Base-by-base conservation (phyloP, 192 early-diverging fungal species). In the Gonapodya sp. region DNA sequence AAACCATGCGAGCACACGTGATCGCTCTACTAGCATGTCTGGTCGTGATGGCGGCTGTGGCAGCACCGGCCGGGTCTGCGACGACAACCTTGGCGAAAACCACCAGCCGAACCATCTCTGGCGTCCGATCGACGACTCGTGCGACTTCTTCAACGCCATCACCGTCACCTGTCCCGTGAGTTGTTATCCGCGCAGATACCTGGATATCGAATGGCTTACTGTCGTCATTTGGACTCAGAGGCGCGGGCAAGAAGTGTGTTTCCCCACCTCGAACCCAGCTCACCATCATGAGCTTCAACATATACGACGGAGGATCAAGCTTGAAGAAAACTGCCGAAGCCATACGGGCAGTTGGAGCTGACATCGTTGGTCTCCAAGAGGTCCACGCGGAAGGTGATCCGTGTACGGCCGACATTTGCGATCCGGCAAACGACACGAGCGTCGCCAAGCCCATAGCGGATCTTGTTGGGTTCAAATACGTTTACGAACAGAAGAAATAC, bases 361-460 rank as follows among this genome's bases (percentile, higher is more conserved):
- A 86, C 82, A 73, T 86, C 1, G 85, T 85, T 16, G 85, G 85
- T 1, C 82, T 83, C 34, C 85, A 86, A 80, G 85, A 84, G 82
- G 81, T 73, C 35, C 46, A 64, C 24, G 46, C 46, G 24, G 46
- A 64, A 64, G 46, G 46, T 16, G 46, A 16, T 24, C 46, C 46
- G 46, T 64, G 46, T 24, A 64, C 46, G 8, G 46, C 46, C 8
- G 46, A 64, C 24, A 64, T 64, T 24, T 64, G 46, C 46, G 46
- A 64, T 24, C 46, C 46, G 8, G 46, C 46, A 64, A 64, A 64
- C 24, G 46, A 64, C 24, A 64, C 46, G 24, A 64, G 46, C 24
- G 46, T 24, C 46, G 46, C 46, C 8, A 16, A 64, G 8, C 46
- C 46, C 8, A 8, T 64, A 8, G 46, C 46, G 24, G 46, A 64